Evolutionary conservation across 2,329 filamentous ascomycete genomes (phyloP).

Genomic region (Fusarium sublunatum): DNA sequence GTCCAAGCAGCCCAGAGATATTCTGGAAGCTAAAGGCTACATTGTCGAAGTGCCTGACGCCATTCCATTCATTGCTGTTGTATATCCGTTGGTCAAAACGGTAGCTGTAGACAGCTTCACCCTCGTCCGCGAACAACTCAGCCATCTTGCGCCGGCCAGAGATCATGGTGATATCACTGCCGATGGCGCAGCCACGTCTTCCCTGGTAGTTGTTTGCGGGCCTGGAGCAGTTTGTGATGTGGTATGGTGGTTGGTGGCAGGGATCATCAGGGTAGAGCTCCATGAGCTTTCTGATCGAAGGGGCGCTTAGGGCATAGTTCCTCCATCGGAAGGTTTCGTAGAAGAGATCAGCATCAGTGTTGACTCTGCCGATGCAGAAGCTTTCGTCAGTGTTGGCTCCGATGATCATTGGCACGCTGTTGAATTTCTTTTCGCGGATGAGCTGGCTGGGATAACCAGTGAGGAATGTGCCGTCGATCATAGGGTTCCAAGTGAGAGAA

Average conservation of each 20-base stretch:
- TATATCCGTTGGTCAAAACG: constrained; percentile 62
- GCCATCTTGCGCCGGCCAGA: constrained; percentile 59
- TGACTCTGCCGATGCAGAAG: constrained; percentile 52
- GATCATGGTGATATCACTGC: constrained; percentile 61
- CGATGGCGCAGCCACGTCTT: constrained; percentile 59
- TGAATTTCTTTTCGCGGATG: constrained; percentile 55
- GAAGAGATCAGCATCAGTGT: constrained; percentile 59
- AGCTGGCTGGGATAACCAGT: constrained; percentile 61
- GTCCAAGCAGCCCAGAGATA: constrained; percentile 59
- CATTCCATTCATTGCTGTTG: constrained; percentile 54
- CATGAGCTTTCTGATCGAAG: constrained; percentile 56
- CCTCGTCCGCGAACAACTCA: constrained; percentile 53
- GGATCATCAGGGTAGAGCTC: constrained; percentile 62
- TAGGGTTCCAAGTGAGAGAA: constrained; percentile 55
- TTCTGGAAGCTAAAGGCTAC: constrained; percentile 64
- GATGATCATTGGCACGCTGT: constrained; percentile 58
- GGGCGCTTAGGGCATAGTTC: constrained; percentile 58
- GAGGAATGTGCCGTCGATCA: constrained; percentile 61
- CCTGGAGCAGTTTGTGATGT: constrained; percentile 39
- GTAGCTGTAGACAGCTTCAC: constrained; percentile 58
- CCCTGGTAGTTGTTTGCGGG: constrained; percentile 51
- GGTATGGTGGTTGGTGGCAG: constrained; percentile 56
- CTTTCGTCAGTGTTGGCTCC: constrained; percentile 64
- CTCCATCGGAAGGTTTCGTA: constrained; percentile 52
- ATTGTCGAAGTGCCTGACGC: constrained; percentile 61